Evolutionary conservation across 2,329 filamentous ascomycete species (phyloP).

Genomic region (Phyllosticta citriasiana): DNA sequence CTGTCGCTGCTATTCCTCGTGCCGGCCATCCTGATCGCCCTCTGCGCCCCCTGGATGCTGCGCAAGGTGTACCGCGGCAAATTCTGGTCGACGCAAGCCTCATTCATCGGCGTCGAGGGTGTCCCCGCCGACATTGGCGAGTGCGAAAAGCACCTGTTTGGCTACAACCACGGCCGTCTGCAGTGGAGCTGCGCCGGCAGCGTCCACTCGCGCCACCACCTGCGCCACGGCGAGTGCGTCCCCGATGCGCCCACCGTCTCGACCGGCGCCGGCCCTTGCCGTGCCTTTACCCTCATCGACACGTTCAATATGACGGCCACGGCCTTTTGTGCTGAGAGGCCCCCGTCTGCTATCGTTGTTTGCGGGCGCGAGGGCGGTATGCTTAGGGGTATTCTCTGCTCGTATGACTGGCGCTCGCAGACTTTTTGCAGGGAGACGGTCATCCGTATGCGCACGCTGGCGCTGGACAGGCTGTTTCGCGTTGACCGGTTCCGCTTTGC

Average conservation of each 20-base stretch:
- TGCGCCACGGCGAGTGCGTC: conserved; percentile 14
- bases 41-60: neutral
- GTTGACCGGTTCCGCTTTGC: neutral
- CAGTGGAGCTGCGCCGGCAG: conserved; percentile 20
- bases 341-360: conserved; percentile 28
- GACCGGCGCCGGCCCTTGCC: neutral
- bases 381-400: conserved; percentile 31
- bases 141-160: conserved; percentile 25
- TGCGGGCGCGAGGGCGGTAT: conserved; percentile 30
- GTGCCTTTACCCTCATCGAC: conserved; percentile 30
- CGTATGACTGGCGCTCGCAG: conserved; percentile 28
- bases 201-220: conserved; percentile 17
- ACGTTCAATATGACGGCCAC: conserved; percentile 30
- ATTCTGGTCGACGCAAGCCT: conserved; percentile 5
- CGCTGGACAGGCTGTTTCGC: conserved; percentile 19
- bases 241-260: neutral
- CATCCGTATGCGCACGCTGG: conserved; percentile 27
- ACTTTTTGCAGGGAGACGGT: conserved; percentile 31
- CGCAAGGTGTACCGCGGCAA: conserved; percentile 2
- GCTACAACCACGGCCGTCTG: conserved; percentile 19
- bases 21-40: neutral
- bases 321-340: conserved; percentile 23
- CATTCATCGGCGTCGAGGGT: conserved; percentile 25
- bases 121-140: conserved; percentile 17
- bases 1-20: neutral